Evolutionary conservation across 306 rosid genomes (phyloP).

Genomic region (Castanea mollissima): DNA sequence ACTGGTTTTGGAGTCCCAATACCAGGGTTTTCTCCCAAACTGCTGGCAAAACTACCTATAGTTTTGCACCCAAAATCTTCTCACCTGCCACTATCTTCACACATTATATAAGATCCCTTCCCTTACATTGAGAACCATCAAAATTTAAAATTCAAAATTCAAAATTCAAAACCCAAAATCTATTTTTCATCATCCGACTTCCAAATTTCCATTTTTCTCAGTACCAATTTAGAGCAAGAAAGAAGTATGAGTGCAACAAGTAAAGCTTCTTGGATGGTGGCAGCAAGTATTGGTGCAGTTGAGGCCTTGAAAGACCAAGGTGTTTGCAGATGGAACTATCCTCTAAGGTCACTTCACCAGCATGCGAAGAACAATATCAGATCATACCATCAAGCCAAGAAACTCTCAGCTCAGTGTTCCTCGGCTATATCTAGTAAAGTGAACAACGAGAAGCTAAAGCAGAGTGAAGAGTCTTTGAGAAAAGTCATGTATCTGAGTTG

Average conservation of each 20-base stretch:
- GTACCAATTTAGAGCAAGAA: neutral
- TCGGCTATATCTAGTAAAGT: conserved; percentile 8
- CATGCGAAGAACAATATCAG: conserved; percentile 23
- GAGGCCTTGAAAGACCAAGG: conserved; percentile 37
- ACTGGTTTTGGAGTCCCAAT: neutral
- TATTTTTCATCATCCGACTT: neutral
- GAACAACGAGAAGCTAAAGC: conserved; percentile 4
- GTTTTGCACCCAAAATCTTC: neutral
- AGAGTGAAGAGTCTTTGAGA: conserved; percentile 25
- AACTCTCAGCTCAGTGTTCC: conserved; percentile 1
- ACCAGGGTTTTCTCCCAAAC: conserved; percentile 12
- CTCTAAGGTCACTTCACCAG: conserved; percentile 22
- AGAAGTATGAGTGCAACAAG: conserved; percentile 17
- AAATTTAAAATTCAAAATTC: neutral
- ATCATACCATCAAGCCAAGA: conserved; percentile 17
- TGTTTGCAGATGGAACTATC: conserved; percentile 25
- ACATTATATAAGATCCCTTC: neutral
- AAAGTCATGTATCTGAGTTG: conserved; percentile 27
- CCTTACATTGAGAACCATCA: neutral
- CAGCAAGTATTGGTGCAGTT: conserved; percentile 30
- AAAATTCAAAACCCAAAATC: neutral
- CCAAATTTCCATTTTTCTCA: neutral
- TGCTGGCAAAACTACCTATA: neutral
- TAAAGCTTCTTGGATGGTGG: conserved; percentile 23
- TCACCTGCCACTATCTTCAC: neutral